Base-by-base conservation (phyloP, 352 stramenopile species). In the Phytophthora ramorum region DNA sequence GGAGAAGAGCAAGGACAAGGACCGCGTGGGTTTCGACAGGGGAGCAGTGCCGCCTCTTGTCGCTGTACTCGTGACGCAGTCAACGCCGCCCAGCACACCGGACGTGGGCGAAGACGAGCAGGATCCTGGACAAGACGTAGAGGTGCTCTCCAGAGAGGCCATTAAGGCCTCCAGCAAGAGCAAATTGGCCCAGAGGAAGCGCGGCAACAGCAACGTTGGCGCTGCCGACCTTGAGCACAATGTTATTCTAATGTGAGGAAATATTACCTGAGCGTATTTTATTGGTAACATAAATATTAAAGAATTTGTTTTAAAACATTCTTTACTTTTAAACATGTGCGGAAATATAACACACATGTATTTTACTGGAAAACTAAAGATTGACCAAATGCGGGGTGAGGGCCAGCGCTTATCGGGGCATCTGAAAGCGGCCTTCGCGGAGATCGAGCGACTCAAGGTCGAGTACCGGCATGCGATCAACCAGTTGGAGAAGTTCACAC, bases 151-250 rank as follows among this genome's bases (percentile, higher is more conserved):
- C 1, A 63, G 84, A 48, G 86, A 95, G 16, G 63, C 52, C 20
- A 88, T 95, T 68, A 95, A 95, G 58, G 67, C 74, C 26, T 69
- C 84, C 20, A 88, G 80, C 43, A 83, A 72, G 49, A 79, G 53
- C 68, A 91, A 89, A 49, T 20, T 94, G 26, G 63, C 66, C 1
- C 67, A 81, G 51, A 81, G 81, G 69, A 90, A 89, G 68, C 81
- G 79, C 17, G 64, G 50, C 45, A 63, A 35, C 34, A 58, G 47
- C 44, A 57, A 57, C 28, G 48, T 35, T 7, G 40, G 48, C 12
- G 41, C 41, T 14, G 49, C 9, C 2, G 34, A 57, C 17, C 20
- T 61, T 3, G 59, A 66, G 7, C 58, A 59, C 1, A 24, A 35
- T 22, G 7, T 30, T 30, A 30, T 20, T 30, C 30, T n/a, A 30